Evolutionary conservation across 495 filamentous ascomycete species (phyloP), one percentile per base, ranked within the genome.

Genomic region (Pseudoneurospora amorphoporcata): DNA sequence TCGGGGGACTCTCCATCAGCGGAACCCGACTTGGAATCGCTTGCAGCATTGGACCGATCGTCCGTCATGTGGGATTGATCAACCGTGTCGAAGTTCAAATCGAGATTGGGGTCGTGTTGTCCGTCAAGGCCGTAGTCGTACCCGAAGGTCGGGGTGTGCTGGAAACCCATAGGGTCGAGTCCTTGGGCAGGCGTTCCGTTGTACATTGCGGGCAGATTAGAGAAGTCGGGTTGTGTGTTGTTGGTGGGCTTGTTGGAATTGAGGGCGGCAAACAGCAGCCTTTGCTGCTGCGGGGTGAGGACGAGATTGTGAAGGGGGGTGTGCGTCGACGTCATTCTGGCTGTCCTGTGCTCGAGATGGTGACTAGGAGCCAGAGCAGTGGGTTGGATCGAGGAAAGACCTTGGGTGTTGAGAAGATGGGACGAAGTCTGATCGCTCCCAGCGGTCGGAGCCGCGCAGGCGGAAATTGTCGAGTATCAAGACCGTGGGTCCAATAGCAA

Each of bases 231-330:
- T n/a, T 74, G 78, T 69, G 73, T 77, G 32, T 75, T 78, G 43
- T 75, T 78, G 43, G 73, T 80, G 12, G 71, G 77, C 73, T 72
- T 86, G 81, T 95, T 95, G 70, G 94, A 96, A 68, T 91, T 90
- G 75, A 99, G 88, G 32, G 95, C 95, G 65, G 93, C 92, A 47
- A 94, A 90, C 53, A 98, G 83, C 45, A 98, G 89, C 78, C 92
- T 90, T 82, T 98, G 93, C 81, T 99, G 93, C 76, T 91, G 89
- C 19, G 91, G 90, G 43, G 93, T 93, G 73, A 97, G 90, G 79
- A 85, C 79, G 77, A 86, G 82, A 70, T 82, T 79, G 69, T 80
- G 77, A 12, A 84, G 77, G 10, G 81, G 75, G 68, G 82, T 81
- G 47, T 79, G 81, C 73, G 82, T 75, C 70, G 83, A 84, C 72